phyloP scores from a whole-genome alignment of 2,329 filamentous ascomycete genomes.

The Nothophaeocryptopus gaeumannii region DNA sequence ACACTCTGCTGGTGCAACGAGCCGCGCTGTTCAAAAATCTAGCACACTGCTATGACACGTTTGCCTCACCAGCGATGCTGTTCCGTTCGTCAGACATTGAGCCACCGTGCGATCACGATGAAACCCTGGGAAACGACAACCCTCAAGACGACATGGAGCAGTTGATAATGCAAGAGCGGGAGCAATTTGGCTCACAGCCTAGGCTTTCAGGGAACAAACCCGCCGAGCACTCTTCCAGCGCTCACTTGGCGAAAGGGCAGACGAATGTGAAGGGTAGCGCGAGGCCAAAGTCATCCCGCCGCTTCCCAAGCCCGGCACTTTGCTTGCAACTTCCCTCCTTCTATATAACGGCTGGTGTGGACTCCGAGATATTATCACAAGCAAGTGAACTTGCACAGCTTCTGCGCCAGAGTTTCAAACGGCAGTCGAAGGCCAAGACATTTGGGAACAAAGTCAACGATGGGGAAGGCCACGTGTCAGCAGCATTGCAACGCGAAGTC shows the following conservation, averaged over 20 bases:
- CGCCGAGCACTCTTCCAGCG: no score
- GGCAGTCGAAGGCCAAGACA: conserved; percentile 23
- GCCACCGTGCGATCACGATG: conserved; percentile 12
- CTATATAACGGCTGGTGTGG: conserved; percentile 39
- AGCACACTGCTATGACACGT: conserved; percentile 49
- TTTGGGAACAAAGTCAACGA: conserved; percentile 14
- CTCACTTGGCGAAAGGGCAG: not conserved
- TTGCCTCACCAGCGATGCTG: conserved; percentile 51
- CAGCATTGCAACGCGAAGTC: conserved; percentile 29
- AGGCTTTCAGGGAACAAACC: not conserved
- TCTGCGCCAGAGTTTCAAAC: conserved; percentile 40
- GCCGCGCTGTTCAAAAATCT: conserved; percentile 41
- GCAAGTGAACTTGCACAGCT: conserved; percentile 41
- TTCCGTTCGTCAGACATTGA: conserved; percentile 45
- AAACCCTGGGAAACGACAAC: not conserved
- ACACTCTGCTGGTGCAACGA: conserved; percentile 22
- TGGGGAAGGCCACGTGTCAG: conserved; percentile 25
- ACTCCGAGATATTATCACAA: conserved; percentile 41
- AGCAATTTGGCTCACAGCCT: conserved; percentile 29
- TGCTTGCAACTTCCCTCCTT: conserved; percentile 42
- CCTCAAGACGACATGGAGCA: conserved; percentile 35
- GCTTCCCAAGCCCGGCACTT: conserved; percentile 43
- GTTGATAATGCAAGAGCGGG: conserved; percentile 27
- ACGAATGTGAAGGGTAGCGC: not conserved
- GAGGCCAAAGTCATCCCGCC: conserved; percentile 34